These are phyloP conservation scores for Juncus inflexus DNA, from an alignment of 176 grass and related monocot species.

Conservation along the genomic window DNA sequence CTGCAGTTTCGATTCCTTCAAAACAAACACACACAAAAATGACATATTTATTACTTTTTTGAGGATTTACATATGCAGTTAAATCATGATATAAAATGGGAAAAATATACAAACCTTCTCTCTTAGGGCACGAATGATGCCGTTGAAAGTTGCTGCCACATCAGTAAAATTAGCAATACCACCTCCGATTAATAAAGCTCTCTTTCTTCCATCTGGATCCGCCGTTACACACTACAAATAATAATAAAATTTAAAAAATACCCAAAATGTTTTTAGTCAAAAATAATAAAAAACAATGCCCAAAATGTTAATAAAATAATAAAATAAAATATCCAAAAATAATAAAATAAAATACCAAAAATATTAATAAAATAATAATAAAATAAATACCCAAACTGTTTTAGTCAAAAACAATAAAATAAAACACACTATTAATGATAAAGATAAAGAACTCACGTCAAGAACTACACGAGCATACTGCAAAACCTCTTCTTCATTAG, in stretches of 20 bases:
- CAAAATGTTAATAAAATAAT: slow-evolving; percentile 3
- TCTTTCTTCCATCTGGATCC: slow-evolving; percentile 87
- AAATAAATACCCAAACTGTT: not conserved
- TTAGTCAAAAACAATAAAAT: not conserved
- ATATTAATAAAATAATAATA: slow-evolving; percentile 2
- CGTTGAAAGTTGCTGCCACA: slow-evolving; percentile 86
- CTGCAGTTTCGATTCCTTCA: slow-evolving; percentile 86
- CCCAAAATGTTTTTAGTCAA: not conserved
- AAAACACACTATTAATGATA: not conserved
- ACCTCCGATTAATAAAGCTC: slow-evolving; percentile 88
- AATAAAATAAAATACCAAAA: not conserved
- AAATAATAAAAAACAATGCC: not conserved
- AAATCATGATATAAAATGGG: not conserved
- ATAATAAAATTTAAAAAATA: not conserved
- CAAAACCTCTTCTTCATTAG: slow-evolving; percentile 87
- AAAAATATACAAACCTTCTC: slow-evolving; percentile 54
- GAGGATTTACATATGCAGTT: not conserved
- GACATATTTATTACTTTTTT: not conserved
- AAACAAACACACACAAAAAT: not conserved
- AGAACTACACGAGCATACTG: slow-evolving; percentile 92
- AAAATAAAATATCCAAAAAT: not conserved
- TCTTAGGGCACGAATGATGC: slow-evolving; percentile 83
- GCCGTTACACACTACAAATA: slow-evolving; percentile 59
- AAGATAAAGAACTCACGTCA: slow-evolving; percentile 46
- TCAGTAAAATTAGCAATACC: slow-evolving; percentile 98